These are phyloP conservation scores for Thalassiosira profunda DNA, from an alignment of 108 stramenopile species.

Conservation along the genomic window DNA sequence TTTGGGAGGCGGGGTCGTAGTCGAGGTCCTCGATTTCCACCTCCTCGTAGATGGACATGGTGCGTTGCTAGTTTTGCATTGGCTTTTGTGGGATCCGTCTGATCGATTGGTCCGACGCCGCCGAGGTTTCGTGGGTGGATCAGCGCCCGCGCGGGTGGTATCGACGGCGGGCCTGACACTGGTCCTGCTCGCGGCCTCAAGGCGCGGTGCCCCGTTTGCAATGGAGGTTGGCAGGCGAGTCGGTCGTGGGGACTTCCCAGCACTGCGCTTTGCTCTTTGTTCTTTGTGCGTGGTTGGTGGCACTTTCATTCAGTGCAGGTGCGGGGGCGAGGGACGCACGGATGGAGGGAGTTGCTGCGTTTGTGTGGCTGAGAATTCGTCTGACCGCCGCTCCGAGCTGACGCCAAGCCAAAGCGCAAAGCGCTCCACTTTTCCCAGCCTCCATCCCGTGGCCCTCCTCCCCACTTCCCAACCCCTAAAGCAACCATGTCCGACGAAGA, in stretches of 20 bases:
- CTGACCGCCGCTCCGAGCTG: background rate
- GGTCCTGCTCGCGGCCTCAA: no score
- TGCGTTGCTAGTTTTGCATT: no score
- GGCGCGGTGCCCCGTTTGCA: no score
- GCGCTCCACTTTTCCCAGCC: background rate
- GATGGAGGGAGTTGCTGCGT: background rate
- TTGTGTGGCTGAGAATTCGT: background rate
- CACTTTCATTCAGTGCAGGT: background rate
- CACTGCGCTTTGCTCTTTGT: no score
- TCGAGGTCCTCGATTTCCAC: constrained; percentile 96
- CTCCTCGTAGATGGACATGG: constrained; percentile 97
- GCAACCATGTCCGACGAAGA: constrained; percentile 83
- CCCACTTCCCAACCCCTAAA: background rate
- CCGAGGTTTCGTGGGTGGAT: no score
- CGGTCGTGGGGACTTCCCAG: no score
- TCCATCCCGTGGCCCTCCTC: background rate
- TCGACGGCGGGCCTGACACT: no score
- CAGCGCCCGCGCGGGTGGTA: no score
- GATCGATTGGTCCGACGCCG: no score
- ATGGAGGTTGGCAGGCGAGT: no score
- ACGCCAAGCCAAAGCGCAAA: background rate
- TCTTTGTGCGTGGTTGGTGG: no score
- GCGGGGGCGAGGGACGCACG: background rate
- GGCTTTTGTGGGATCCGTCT: no score
- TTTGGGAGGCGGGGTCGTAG: constrained; percentile 77